A percentile compares a stretch with the other conserved stretches of the same genome.
Conservation (phyloP, 805 yeast species). For the Starmerella etchellsii region DNA sequence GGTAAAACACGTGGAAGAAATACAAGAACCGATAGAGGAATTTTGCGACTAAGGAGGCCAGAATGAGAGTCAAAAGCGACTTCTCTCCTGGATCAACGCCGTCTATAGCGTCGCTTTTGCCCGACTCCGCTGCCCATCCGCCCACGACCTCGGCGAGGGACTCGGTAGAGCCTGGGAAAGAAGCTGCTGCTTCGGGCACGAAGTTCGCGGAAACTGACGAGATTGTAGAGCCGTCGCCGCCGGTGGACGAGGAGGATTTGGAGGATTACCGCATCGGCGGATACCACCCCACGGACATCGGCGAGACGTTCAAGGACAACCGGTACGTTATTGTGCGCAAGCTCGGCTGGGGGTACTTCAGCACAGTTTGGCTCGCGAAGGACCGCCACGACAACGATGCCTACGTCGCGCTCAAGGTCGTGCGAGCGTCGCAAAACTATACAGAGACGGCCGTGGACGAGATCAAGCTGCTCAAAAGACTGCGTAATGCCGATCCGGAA, state of each 20-base stretch:
- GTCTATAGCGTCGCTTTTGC: not conserved
- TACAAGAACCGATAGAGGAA: too few species aligned
- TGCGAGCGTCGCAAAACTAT: slow-evolving; percentile 78
- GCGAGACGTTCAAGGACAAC: slow-evolving; percentile 67
- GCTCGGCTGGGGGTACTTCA: slow-evolving; percentile 97
- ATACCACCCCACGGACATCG: slow-evolving; percentile 84
- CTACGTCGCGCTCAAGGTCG: slow-evolving; percentile 91
- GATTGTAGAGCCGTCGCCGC: not conserved
- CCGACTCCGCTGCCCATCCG: too few species aligned
- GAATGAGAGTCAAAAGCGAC: not conserved
- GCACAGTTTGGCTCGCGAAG: slow-evolving; percentile 85
- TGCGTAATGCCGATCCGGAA: slow-evolving; percentile 45
- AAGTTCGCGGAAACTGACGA: too few species aligned
- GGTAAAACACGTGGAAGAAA: too few species aligned
- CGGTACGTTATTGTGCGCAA: slow-evolving; percentile 74
- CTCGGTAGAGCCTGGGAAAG: too few species aligned
- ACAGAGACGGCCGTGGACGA: slow-evolving; percentile 93
- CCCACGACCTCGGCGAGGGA: too few species aligned
- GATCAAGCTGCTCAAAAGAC: slow-evolving; percentile 57
- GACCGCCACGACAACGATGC: slow-evolving; percentile 40
- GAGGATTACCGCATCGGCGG: slow-evolving; percentile 88
- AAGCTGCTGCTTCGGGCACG: too few species aligned
- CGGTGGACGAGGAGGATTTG: slow-evolving; percentile 64
- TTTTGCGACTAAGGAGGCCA: too few species aligned
- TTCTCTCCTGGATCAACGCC: not conserved